Percentiles rank a stretch among this genome's conserved stretches.
phyloP scores from a whole-genome alignment of 768 basidiomycete species.

The Leccinum fibrillosum region DNA sequence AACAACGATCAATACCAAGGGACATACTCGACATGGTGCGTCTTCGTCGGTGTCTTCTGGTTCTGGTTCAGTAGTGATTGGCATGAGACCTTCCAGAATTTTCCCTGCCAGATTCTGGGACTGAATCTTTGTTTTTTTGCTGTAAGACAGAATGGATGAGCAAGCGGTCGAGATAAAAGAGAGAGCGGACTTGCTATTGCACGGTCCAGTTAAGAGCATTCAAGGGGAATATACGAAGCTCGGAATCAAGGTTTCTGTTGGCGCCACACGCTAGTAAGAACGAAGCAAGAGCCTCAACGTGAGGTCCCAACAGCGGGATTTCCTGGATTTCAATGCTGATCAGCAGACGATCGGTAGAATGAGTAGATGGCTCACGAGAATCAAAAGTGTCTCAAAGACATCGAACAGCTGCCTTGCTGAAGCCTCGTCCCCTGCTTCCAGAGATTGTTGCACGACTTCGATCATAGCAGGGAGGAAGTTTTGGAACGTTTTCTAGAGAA shows the following conservation, averaged over 20 bases:
- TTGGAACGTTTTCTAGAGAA: slow-evolving; percentile 78
- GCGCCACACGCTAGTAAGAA: slow-evolving; percentile 86
- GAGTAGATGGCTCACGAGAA: slow-evolving; percentile 56
- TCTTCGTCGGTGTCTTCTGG: slow-evolving; percentile 93
- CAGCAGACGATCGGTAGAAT: background rate
- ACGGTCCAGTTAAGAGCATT: slow-evolving; percentile 97
- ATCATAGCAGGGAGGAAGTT: slow-evolving; percentile 83
- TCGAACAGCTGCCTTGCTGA: slow-evolving; percentile 90
- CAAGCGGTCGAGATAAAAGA: background rate
- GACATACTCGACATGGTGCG: slow-evolving; percentile 81
- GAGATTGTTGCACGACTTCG: slow-evolving; percentile 78
- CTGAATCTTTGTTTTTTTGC: slow-evolving; percentile 96
- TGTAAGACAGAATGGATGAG: slow-evolving; percentile 29
- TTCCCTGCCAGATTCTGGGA: slow-evolving; percentile 75
- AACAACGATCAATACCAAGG: background rate
- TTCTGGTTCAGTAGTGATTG: slow-evolving; percentile 90
- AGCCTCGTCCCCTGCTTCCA: slow-evolving; percentile 75
- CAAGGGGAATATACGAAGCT: slow-evolving; percentile 84
- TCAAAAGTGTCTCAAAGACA: slow-evolving; percentile 91
- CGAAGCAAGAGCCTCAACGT: slow-evolving; percentile 80
- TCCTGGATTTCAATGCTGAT: slow-evolving; percentile 50
- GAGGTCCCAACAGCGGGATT: slow-evolving; percentile 87
- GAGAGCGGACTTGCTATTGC: slow-evolving; percentile 66
- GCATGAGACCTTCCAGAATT: slow-evolving; percentile 90
- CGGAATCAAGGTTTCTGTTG: slow-evolving; percentile 70